Base-by-base conservation (phyloP, 179 eudicot species). In the Actinidia chinensis region DNA sequence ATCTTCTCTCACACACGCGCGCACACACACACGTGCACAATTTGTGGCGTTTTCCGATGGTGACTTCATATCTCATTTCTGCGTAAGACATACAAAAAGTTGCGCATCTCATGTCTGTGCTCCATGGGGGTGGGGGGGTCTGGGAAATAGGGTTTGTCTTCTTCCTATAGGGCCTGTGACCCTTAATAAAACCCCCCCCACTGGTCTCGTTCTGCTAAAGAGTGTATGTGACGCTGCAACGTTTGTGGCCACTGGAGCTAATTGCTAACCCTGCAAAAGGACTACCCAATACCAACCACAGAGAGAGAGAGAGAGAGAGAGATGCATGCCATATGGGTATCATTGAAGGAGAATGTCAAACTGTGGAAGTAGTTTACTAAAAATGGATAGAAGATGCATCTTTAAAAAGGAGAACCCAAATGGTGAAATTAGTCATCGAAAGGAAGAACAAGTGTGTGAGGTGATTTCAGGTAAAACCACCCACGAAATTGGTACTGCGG, bases 251-350 rank as follows among this genome's bases (percentile, higher is more conserved):
- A 7, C 67, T 67, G 25, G 42, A 65, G 42, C 44, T 55, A 67
- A 47, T 50, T 64, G 22, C 18, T 50, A 6, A 8, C 51, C 28
- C 17, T 52, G 47, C 22, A 54, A 46, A n/a, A n/a, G n/a, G n/a
- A n/a, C n/a, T n/a, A n/a, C n/a, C n/a, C n/a, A n/a, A n/a, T n/a
- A n/a, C n/a, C n/a, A n/a, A n/a, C n/a, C n/a, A 17, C 47, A 12
- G 20, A 11, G 68, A 56, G 4, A 54, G 73, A 50, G 70, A 52
- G n/a, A 48, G 74, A 60, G 61, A 73, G 66, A 58, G 75, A 61
- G 79, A 83, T 85, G 84, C 76, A 81, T 75, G 71, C 74, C 42
- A 64, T 85, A 42, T 87, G 88, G 85, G 83, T 76, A 15, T 83
- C 79, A 70, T 73, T 76, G 78, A 85, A 78, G 77, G 79, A 74